Base-by-base conservation (phyloP, 108 stramenopile genomes). In the Tribonema minus region DNA sequence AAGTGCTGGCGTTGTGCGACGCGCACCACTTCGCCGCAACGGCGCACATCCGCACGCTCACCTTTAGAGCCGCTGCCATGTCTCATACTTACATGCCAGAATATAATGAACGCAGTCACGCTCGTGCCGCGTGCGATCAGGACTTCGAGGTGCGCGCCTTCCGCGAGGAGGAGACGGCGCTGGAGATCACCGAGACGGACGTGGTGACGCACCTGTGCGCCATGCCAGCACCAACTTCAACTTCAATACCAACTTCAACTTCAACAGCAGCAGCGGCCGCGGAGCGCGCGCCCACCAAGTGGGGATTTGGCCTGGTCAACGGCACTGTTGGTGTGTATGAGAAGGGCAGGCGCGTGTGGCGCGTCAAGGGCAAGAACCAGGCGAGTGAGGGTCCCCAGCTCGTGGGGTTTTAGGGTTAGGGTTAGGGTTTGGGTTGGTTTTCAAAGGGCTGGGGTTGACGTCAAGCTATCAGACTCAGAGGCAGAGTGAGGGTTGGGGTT, bases 271-370 rank as follows among this genome's bases (percentile, higher is more conserved):
- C 28, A 1, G 28, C 12, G 75, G n/a, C 23, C 1, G 39, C 23
- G 59, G 33, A 15, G 71, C 30, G 35, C 2, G 9, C 29, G 63
- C 26, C 64, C 2, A 5, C 40, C 15, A 29, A 36, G 34, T 87
- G 85, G 59, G 86, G 71, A 27, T 89, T 87, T 40, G 84, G 85
- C 25, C 70, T 89, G 25, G 37, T 37, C 28, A 88, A 89, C 61
- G 87, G 88, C 5, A 89, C 88, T 0, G 78, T 87, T n/a, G 88
- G 88, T 2, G 78, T 89, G 27, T 89, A 89, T 58, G 37, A 64
- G 23, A 83, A 74, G 30, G n/a, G n/a, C 6, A 66, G 25, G 32
- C 76, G 88, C 2, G 31, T 81, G 9, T 89, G 88, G 88, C 76
- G 88, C n/a, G 86, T 89, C 27, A 89, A 89, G 64, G 79, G 72